These are phyloP conservation scores for Colletotrichum cuscutae DNA, from an alignment of 2,329 filamentous ascomycete species.

Conservation along the genomic window DNA sequence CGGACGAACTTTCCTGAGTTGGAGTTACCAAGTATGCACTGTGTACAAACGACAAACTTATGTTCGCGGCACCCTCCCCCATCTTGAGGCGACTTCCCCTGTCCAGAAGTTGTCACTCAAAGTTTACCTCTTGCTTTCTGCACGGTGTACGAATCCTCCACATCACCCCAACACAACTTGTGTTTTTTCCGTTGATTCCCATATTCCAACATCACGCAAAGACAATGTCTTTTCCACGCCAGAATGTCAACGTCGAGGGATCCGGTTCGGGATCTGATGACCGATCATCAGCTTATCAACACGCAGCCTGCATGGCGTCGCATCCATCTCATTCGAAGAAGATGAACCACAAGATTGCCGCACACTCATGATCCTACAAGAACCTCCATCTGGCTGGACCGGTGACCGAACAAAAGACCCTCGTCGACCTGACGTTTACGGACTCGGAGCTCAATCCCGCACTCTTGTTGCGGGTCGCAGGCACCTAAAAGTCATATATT, in stretches of 20 bases:
- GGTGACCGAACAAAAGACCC: background rate
- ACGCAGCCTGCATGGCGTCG: background rate
- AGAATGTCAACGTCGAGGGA: background rate
- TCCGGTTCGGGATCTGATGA: background rate
- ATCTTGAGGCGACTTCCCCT: too few species aligned
- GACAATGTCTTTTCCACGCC: background rate
- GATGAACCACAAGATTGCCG: background rate
- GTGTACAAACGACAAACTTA: too few species aligned
- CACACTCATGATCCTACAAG: background rate
- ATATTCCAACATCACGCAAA: background rate
- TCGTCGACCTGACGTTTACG: background rate
- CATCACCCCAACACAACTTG: background rate
- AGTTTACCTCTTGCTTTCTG: too few species aligned
- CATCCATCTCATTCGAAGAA: background rate
- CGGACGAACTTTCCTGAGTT: too few species aligned
- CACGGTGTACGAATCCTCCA: background rate
- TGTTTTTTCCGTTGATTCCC: background rate
- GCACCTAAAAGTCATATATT: slow-evolving; percentile 2
- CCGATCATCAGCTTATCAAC: background rate
- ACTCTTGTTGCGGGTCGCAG: slow-evolving; percentile 22
- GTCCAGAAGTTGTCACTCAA: too few species aligned
- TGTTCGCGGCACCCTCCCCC: too few species aligned
- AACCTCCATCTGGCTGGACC: background rate
- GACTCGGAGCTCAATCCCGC: slow-evolving; percentile 22
- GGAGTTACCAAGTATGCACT: too few species aligned